Conservation (phyloP, 345 rosid species). For the Camelina laxa region DNA sequence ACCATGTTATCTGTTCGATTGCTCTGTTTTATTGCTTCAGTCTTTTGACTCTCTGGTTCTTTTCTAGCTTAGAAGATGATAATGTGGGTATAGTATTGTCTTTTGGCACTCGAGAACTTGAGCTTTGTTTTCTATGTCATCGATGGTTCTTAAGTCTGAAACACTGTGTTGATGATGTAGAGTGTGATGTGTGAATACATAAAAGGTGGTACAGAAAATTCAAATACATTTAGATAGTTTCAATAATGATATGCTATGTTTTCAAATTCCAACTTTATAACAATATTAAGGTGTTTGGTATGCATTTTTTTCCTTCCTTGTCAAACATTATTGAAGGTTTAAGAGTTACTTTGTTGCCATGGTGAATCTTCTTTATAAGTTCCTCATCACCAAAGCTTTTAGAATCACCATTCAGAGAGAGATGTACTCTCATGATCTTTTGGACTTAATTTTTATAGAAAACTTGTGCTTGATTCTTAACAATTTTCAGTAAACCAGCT, state of each 20-base stretch:
- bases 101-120: constrained; percentile 56
- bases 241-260: constrained; percentile 35
- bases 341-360: constrained; percentile 14
- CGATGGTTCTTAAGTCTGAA: constrained; percentile 53
- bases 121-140: constrained; percentile 57
- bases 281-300: background rate
- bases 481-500: constrained; percentile 17
- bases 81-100: constrained; percentile 57
- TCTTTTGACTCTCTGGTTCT: constrained; percentile 42
- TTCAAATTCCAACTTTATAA: background rate
- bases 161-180: constrained; percentile 58
- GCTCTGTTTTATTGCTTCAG: constrained; percentile 45
- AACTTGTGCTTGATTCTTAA: constrained; percentile 2
- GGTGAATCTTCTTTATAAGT: background rate
- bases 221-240: constrained; percentile 52
- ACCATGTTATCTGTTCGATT: constrained; percentile 47
- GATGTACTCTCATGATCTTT: background rate
- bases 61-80: constrained; percentile 42
- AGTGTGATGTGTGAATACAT: constrained; percentile 73
- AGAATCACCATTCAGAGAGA: background rate
- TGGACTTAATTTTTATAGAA: background rate
- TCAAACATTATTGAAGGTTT: constrained; percentile 12
- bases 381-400: constrained; percentile 15
- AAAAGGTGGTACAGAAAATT: constrained; percentile 68
- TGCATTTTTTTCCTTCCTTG: constrained; percentile 4